phyloP scores from a whole-genome alignment of 1,139 yeast species.

The Lodderomyces oxycetoniae region DNA sequence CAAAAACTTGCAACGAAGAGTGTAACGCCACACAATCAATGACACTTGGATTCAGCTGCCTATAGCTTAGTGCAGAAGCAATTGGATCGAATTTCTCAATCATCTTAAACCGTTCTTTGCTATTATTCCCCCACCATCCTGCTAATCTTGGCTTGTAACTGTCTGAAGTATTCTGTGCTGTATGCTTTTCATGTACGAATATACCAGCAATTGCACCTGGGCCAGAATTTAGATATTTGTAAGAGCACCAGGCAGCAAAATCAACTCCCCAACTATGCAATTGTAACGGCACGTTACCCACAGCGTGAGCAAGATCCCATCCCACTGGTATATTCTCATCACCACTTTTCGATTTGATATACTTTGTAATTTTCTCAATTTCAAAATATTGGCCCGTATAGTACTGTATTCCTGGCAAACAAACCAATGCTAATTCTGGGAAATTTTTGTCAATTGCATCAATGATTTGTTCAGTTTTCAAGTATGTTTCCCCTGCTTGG shows the following conservation, averaged over 20 bases:
- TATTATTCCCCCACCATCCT: constrained; percentile 97
- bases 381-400: constrained; percentile 88
- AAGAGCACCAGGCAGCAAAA: constrained; percentile 93
- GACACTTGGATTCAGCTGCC: constrained; percentile 92
- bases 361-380: constrained; percentile 59
- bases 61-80: constrained; percentile 75
- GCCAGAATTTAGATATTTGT: constrained; percentile 86
- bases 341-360: constrained; percentile 31
- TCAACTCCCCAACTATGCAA: constrained; percentile 89
- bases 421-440: constrained; percentile 66
- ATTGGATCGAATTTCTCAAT: constrained; percentile 73
- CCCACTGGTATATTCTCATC: constrained; percentile 75
- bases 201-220: constrained; percentile 91
- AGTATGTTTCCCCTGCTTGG: constrained; percentile 47
- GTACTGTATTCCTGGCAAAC: constrained; percentile 87
- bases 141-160: constrained; percentile 65
- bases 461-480: constrained; percentile 63
- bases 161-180: constrained; percentile 27
- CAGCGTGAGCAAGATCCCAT: constrained; percentile 97
- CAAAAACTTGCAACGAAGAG: constrained; percentile 60
- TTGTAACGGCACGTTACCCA: constrained; percentile 71
- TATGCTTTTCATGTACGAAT: constrained; percentile 57
- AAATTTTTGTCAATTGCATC: constrained; percentile 50
- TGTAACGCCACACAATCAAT: constrained; percentile 70
- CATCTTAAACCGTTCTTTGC: constrained; percentile 72